Conservation (phyloP, 2,329 filamentous ascomycete species). For the Pestalotiopsis sp. region DNA sequence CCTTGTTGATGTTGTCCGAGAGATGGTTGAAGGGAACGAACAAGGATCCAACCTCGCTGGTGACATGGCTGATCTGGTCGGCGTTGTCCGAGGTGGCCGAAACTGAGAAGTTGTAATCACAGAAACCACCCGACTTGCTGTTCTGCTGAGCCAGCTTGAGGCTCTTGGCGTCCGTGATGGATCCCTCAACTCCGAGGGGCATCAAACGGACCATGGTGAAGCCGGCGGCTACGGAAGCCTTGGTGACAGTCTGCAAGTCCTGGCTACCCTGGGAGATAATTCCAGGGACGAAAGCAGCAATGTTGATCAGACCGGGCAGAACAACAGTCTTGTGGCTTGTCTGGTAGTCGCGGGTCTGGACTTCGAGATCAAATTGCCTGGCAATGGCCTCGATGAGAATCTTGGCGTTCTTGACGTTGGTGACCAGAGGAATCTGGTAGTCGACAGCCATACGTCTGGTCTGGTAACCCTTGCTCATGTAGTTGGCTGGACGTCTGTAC, state of each 20-base stretch:
- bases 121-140: slow-evolving; percentile 66
- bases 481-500: slow-evolving; percentile 94
- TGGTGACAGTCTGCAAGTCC: slow-evolving; percentile 71
- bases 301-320: slow-evolving; percentile 75
- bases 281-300: slow-evolving; percentile 78
- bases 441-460: slow-evolving; percentile 98
- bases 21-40: slow-evolving; percentile 84
- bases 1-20: slow-evolving; percentile 82
- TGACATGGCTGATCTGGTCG: slow-evolving; percentile 72
- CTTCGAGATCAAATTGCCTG: slow-evolving; percentile 81
- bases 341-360: slow-evolving; percentile 86
- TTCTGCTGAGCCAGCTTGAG: slow-evolving; percentile 73
- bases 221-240: slow-evolving; percentile 72
- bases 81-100: slow-evolving; percentile 73
- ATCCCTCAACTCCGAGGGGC: slow-evolving; percentile 72
- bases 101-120: slow-evolving; percentile 81
- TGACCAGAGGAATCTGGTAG: slow-evolving; percentile 93
- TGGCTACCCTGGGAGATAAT: slow-evolving; percentile 64
- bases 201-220: slow-evolving; percentile 83
- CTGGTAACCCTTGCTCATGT: slow-evolving; percentile 97
- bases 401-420: slow-evolving; percentile 99
- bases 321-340: slow-evolving; percentile 80
- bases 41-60: slow-evolving; percentile 74
- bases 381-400: slow-evolving; percentile 93
- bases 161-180: slow-evolving; percentile 72